Base-by-base conservation (phyloP, 345 rosid genomes). In the Eucalyptus marginata region DNA sequence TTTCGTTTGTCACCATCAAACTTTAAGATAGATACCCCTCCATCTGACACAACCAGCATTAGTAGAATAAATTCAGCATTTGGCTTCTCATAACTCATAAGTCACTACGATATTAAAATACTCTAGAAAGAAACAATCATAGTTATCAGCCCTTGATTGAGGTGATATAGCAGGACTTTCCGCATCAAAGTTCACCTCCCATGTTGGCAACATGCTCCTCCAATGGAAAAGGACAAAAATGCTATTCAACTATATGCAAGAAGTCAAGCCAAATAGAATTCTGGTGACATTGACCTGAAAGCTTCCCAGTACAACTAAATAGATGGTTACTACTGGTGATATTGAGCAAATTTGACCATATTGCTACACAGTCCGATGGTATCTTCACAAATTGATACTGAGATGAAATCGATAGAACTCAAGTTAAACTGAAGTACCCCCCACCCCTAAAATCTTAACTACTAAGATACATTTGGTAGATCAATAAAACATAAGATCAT, bases 1-100 rank as follows among this genome's bases (percentile, higher is more conserved):
- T 92, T 95, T 87, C 95, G 96, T 89, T 92, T 94, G 51, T 93
- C 95, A 89, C 92, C 92, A 85, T 95, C 98, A 92, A 95, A 96
- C 94, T 95, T 96, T 49, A 36, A 36, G 36, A 36, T 36, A 36
- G 36, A 36, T 36, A 36, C 36, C 36, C 36, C 36, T 36, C 36
- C 36, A 36, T 36, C 36, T 3, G 36, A 36, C 3, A 3, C 36
- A 36, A 36, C 36, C 3, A 36, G 43, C 22, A 66, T 16, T 66
- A 66, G 79, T 66, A 66, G 20, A 5, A 66, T 66, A 31, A 31
- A 66, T 66, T 31, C 22, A 66, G 40, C 43, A 66, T 66, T 16
- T 16, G 40, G 6, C 40, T 66, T 66, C 43, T 66, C 79, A 66
- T 31, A 20, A 66, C 43, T 66, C 79, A 66, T 31, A 20, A 66